Percentiles rank a stretch among this genome's conserved stretches.
Conservation (phyloP, 805 yeast genomes). For the Candida succiphila region DNA sequence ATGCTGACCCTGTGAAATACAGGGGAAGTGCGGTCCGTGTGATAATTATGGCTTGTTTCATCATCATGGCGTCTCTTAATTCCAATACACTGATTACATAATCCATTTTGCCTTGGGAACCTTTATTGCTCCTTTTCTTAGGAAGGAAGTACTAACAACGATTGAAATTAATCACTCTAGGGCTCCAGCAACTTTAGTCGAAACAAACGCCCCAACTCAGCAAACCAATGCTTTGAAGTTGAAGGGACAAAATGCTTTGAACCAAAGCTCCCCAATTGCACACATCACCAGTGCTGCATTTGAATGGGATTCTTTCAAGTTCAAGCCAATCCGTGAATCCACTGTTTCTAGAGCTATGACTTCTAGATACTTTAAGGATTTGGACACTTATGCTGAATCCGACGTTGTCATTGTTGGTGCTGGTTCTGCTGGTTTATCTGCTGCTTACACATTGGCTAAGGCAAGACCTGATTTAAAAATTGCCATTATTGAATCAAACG, state of each 20-base stretch:
- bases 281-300: constrained; percentile 20
- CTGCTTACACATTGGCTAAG: constrained; percentile 65
- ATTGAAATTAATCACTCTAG: no score
- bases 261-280: constrained; percentile 16
- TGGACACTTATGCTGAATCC: constrained; percentile 65
- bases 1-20: no score
- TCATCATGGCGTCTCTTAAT: no score
- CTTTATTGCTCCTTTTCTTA: no score
- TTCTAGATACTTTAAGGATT: constrained; percentile 57
- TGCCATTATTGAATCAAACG: constrained; percentile 64
- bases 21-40: no score
- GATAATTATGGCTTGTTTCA: no score
- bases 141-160: no score
- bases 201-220: not conserved
- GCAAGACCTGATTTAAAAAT: constrained; percentile 69
- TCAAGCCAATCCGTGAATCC: constrained; percentile 68
- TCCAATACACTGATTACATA: no score
- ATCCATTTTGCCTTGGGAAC: no score
- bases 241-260: constrained; percentile 13
- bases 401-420: constrained; percentile 73
- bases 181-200: no score
- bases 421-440: constrained; percentile 67
- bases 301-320: constrained; percentile 61
- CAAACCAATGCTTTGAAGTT: constrained; percentile 4
- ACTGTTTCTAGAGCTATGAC: constrained; percentile 80